Evolutionary conservation across 495 filamentous ascomycete genomes (phyloP), one percentile per base, ranked within the genome.

Genomic region (Acidiella bohemica): DNA sequence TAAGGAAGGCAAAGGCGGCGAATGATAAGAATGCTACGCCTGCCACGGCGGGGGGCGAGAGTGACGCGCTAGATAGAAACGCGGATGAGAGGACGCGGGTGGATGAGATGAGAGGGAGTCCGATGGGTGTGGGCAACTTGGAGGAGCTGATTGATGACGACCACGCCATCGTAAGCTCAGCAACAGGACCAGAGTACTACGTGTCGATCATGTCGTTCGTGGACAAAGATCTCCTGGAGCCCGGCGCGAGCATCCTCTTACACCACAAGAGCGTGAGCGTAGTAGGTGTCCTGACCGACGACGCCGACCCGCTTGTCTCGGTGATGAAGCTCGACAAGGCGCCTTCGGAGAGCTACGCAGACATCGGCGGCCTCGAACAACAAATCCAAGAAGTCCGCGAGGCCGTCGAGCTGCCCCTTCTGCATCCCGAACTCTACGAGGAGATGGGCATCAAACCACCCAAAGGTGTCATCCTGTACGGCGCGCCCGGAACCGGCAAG

Each of bases 161-260:
- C 64, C 90, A 99, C 56, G 90, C 90, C 42, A 99, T 99, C 55
- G 92, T 99, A 29, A 93, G 84, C 8, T 93, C 84, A 58, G 88
- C 92, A 3, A 95, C 92, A 10, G 90, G 90, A 0, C 92, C 90
- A 2, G 90, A 99, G 60, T 99, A 95, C 67, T 99, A 99, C 59
- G 90, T 99, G 44, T 94, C 86, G 36, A 99, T 99, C 71, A 99
- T 99, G 90, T 95, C 88, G 28, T 99, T 99, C 53, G 90, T 99
- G 27, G 90, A 99, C 67, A 99, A 99, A 64, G 90, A 99, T 54
- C 72, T 99, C 9, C 75, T 99, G 12, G 90, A 99, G 60, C 90
- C 90, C 4, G 90, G 90, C 38, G 87, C 90, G 13, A 93, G 84
- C 55, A 88, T 99, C 42, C 67, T 99, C 21, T 67, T 99, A 32